Base-by-base conservation (phyloP, 495 filamentous ascomycete genomes). In the Acidomyces sp. region DNA sequence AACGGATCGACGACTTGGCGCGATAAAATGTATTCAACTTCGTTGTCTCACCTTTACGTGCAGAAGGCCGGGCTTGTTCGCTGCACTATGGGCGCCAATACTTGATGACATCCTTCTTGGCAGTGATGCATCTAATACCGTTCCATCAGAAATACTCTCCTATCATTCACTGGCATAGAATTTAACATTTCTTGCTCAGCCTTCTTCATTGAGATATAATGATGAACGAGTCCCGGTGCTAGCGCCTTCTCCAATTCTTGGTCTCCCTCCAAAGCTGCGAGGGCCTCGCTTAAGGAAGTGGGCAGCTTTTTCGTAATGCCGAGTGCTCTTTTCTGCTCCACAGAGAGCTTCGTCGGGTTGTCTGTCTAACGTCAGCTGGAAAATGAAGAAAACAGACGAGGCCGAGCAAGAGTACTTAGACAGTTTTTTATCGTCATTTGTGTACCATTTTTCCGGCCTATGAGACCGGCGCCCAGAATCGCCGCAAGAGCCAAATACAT, bases 401-500 rank as follows among this genome's bases (percentile, higher is more conserved):
- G 12, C 11, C 16, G 19, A 37, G 21, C 3, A 12, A 31, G 70
- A 41, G 76, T 69, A 51, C 68, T 62, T 34, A 51, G 54, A 55
- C 77, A 82, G 45, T 86, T 74, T 21, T 67, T 58, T 65, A 61
- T 58, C 47, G 0, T 53, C 62, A 27, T 85, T 51, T 21, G 61
- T 46, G 35, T 61, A 34, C 6, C 17, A 56, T 7, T 60, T 52
- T 6, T 58, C 4, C 85, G 39, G 0, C 83, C 85, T n/a, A 70
- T 37, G 6, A 70, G 61, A 0, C 86, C 85, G 0, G 72, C 75
- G 0, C 68, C 67, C 2, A 93, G 51, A 6, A 93, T 55, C 0
- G 79, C 79, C 10, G 75, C 72, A 2, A 80, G 45, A 2, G 70
- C 77, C 0, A 86, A 57, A 51, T 85, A 86, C 34, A 77, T 69